phyloP scores from a whole-genome alignment of 1,284 basidiomycete species.

The Megacollybia platyphylla region DNA sequence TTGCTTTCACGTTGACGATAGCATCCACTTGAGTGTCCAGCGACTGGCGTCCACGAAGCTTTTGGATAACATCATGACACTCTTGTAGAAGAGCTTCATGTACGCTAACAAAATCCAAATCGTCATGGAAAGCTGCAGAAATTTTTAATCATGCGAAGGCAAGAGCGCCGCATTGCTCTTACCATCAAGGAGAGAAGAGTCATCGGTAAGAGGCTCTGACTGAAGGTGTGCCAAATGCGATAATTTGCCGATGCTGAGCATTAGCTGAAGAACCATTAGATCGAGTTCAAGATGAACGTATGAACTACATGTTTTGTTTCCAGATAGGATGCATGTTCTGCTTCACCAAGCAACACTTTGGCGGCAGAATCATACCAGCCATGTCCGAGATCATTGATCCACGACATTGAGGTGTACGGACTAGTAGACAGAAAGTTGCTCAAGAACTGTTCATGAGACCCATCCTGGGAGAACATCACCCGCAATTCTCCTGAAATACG shows the following conservation, averaged over 20 bases:
- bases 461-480: slow-evolving; percentile 64
- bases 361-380: slow-evolving; percentile 58
- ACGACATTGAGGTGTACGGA: slow-evolving; percentile 61
- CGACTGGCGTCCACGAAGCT: slow-evolving; percentile 43
- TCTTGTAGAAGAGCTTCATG: slow-evolving; percentile 52
- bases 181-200: slow-evolving; percentile 40
- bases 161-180: slow-evolving; percentile 8
- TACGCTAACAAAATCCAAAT: slow-evolving; percentile 63
- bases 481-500: slow-evolving; percentile 50
- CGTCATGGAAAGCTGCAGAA: slow-evolving; percentile 52
- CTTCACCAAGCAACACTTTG: slow-evolving; percentile 48
- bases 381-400: slow-evolving; percentile 83
- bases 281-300: slow-evolving; percentile 3
- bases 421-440: slow-evolving; percentile 64
- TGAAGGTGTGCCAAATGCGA: slow-evolving; percentile 68
- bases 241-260: slow-evolving; percentile 87
- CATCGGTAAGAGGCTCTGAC: slow-evolving; percentile 28
- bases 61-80: slow-evolving; percentile 34
- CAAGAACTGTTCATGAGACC: slow-evolving; percentile 49
- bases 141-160: not conserved
- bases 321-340: slow-evolving; percentile 43
- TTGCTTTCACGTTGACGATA: slow-evolving; percentile 42
- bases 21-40: slow-evolving; percentile 56
- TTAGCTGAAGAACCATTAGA: slow-evolving; percentile 38
- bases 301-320: slow-evolving; percentile 57